phyloP scores from a whole-genome alignment of 2,329 filamentous ascomycete genomes.

The Dactylellina leptospora region DNA sequence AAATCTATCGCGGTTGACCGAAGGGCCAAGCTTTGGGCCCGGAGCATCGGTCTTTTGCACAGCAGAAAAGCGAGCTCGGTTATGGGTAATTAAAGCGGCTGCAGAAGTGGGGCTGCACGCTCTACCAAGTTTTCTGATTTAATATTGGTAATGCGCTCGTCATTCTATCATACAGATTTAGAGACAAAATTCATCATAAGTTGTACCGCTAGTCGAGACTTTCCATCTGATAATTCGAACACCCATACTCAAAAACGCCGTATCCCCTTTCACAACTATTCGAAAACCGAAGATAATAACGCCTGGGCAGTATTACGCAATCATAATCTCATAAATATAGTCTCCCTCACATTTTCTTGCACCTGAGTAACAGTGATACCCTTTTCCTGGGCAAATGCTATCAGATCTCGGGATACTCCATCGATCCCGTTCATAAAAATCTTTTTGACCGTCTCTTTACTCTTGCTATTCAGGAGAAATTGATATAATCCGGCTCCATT shows the following conservation, averaged over 20 bases:
- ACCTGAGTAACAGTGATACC: slow-evolving; percentile 34
- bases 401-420: slow-evolving; percentile 27
- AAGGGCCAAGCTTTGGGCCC: neutral
- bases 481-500: slow-evolving; percentile 30
- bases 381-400: slow-evolving; percentile 6
- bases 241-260: too few species aligned
- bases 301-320: neutral
- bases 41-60: slow-evolving; percentile 9
- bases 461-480: slow-evolving; percentile 32
- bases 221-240: too few species aligned
- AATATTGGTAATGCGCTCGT: too few species aligned
- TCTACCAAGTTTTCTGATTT: too few species aligned
- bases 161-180: too few species aligned
- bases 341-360: slow-evolving; percentile 19
- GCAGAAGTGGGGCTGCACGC: too few species aligned
- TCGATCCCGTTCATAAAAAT: slow-evolving; percentile 42
- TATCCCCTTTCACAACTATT: too few species aligned
- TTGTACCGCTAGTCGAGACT: too few species aligned
- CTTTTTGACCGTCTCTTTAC: slow-evolving; percentile 19
- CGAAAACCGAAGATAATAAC: too few species aligned
- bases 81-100: too few species aligned
- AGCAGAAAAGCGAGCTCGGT: slow-evolving; percentile 2
- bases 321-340: slow-evolving; percentile 20
- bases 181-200: too few species aligned
- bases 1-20: neutral